Percentiles rank a stretch among this genome's conserved stretches.
These are phyloP conservation scores for Auricularia cornea DNA, from an alignment of 768 basidiomycete genomes.

Conservation along the genomic window DNA sequence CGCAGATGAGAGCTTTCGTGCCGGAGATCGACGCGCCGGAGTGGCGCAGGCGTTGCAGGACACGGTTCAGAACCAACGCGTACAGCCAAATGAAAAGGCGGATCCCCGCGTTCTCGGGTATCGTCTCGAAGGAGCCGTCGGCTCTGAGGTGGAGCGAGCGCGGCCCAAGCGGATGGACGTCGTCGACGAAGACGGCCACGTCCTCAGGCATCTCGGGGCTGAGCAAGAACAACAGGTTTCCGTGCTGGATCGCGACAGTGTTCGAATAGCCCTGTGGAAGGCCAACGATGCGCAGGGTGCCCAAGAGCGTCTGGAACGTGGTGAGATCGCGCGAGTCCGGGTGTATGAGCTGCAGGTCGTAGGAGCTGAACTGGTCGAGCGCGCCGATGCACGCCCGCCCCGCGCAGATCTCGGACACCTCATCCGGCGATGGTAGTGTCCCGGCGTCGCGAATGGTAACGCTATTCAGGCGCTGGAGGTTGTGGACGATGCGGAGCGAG, in stretches of 20 bases:
- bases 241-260: constrained; percentile 31
- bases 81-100: constrained; percentile 33
- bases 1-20: constrained; percentile 25
- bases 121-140: constrained; percentile 25
- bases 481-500: constrained; percentile 26
- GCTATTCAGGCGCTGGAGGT: constrained; percentile 30
- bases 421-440: not conserved
- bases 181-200: constrained; percentile 32
- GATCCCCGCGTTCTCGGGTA: constrained; percentile 30
- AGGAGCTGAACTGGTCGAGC: constrained; percentile 6
- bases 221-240: constrained; percentile 29
- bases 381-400: constrained; percentile 15
- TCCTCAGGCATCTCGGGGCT: constrained; percentile 31
- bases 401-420: not conserved
- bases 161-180: constrained; percentile 26
- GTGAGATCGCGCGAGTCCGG: constrained; percentile 29
- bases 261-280: constrained; percentile 38
- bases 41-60: constrained; percentile 31
- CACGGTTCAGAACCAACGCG: constrained; percentile 25
- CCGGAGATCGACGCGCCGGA: constrained; percentile 30
- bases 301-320: constrained; percentile 33
- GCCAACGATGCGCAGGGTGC: constrained; percentile 20
- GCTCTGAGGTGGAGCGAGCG: constrained; percentile 5
- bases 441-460: constrained; percentile 20
- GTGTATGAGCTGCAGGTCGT: constrained; percentile 25